A percentile compares a stretch with the other conserved stretches of the same genome.
These are phyloP conservation scores for Calamus simplicifolius DNA, from an alignment of 176 grass and related monocot species.

Conservation along the genomic window DNA sequence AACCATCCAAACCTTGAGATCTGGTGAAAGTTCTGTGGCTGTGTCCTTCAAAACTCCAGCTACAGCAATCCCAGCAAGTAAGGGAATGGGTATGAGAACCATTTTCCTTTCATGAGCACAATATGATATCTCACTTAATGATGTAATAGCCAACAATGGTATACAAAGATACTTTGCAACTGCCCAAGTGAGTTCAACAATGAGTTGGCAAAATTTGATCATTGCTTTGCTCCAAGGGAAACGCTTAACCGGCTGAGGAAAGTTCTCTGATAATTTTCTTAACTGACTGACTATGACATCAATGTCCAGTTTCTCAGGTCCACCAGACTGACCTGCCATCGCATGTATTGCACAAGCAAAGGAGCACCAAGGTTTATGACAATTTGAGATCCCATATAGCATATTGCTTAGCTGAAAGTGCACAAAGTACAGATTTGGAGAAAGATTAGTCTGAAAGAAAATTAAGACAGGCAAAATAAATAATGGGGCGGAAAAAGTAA, in stretches of 20 bases:
- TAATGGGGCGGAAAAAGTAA: no score
- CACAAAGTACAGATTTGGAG: no score
- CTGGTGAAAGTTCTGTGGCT: neutral
- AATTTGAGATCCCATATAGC: no score
- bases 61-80: neutral
- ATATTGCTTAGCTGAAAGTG: no score
- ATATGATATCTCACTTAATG: conserved; percentile 20
- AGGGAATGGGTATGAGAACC: conserved; percentile 13
- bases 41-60: neutral
- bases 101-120: conserved; percentile 24
- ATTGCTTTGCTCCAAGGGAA: conserved; percentile 18
- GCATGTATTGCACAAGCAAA: no score
- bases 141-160: conserved; percentile 11
- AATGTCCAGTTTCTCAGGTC: no score
- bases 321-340: no score
- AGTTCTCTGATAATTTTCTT: neutral
- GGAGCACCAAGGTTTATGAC: no score
- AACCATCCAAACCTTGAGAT: conserved; percentile 7
- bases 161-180: conserved; percentile 11
- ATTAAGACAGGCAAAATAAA: no score
- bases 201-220: neutral
- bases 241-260: conserved; percentile 18
- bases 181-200: conserved; percentile 1
- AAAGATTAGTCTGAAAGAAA: no score
- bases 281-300: no score